Conservation (phyloP, 1,284 basidiomycete genomes). For the Puccinia coronata region DNA sequence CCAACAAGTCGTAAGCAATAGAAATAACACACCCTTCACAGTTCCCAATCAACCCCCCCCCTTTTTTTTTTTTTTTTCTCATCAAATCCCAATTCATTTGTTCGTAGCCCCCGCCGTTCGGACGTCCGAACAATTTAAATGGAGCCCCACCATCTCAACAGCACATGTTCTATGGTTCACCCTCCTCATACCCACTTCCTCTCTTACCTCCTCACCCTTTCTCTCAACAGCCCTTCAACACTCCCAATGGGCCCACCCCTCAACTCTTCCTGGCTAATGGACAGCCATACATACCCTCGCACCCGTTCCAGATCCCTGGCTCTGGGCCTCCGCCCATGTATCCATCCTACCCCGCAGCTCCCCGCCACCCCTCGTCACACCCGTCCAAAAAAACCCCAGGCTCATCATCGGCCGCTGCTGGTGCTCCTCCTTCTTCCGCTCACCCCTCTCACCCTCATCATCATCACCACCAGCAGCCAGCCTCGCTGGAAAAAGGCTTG, state of each 20-base stretch:
- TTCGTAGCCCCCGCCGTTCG: conserved; percentile 12
- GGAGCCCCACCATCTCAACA: conserved; percentile 23
- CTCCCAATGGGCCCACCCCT: conserved; percentile 37
- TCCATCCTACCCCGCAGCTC: conserved; percentile 24
- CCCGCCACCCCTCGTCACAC: conserved; percentile 1
- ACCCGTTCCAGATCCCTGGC: conserved; percentile 25
- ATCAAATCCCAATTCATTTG: too few species aligned
- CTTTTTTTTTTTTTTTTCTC: neutral
- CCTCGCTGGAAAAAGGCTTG: neutral
- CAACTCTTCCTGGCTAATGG: conserved; percentile 49
- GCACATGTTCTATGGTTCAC: conserved; percentile 26
- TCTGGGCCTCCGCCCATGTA: conserved; percentile 25
- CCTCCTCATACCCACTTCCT: conserved; percentile 30
- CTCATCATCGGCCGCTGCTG: neutral
- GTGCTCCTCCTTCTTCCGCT: too few species aligned
- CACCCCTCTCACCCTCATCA: neutral
- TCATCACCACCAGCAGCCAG: neutral
- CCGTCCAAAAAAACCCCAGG: conserved; percentile 6
- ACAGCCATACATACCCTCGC: conserved; percentile 42
- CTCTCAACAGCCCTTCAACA: conserved; percentile 24
- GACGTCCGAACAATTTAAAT: conserved; percentile 12
- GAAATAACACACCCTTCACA: too few species aligned
- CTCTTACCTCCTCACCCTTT: conserved; percentile 32
- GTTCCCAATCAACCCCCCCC: neutral
- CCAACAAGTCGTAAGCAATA: conserved; percentile 1